phyloP scores from a whole-genome alignment of 1,284 basidiomycete genomes.

The Crucibulum parvulum region DNA sequence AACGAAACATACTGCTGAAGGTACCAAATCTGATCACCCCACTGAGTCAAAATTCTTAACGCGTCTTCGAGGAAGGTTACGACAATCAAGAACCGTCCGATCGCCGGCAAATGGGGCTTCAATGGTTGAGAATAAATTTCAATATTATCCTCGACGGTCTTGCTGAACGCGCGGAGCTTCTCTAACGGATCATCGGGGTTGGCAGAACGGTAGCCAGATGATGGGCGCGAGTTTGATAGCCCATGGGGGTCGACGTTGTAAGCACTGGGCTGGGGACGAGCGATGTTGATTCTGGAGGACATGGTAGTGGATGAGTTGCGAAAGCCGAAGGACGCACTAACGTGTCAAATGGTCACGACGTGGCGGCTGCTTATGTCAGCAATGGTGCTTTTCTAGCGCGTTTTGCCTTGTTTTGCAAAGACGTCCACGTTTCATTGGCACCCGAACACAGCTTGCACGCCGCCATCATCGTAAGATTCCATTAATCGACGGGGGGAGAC shows the following conservation, averaged over 20 bases:
- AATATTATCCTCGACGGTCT: slow-evolving; percentile 90
- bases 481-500: too few species aligned
- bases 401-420: background rate
- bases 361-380: slow-evolving; percentile 43
- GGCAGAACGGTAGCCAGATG: slow-evolving; percentile 76
- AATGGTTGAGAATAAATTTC: slow-evolving; percentile 95
- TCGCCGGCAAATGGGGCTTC: slow-evolving; percentile 92
- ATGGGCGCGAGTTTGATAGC: slow-evolving; percentile 69
- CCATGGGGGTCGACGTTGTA: slow-evolving; percentile 76
- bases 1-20: slow-evolving; percentile 78
- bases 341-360: slow-evolving; percentile 50
- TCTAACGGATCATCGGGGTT: slow-evolving; percentile 86
- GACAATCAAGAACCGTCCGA: slow-evolving; percentile 97
- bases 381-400: background rate
- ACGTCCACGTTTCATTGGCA: background rate
- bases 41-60: slow-evolving; percentile 92
- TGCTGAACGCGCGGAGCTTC: slow-evolving; percentile 80
- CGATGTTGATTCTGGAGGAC: slow-evolving; percentile 85
- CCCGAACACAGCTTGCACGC: background rate
- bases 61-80: slow-evolving; percentile 99
- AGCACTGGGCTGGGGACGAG: slow-evolving; percentile 68
- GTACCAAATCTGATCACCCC: slow-evolving; percentile 97
- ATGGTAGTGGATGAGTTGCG: slow-evolving; percentile 52
- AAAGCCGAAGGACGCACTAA: slow-evolving; percentile 25
- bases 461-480: background rate